These are phyloP conservation scores for Solanum microdontum DNA, from an alignment of 257 asterid species.

Conservation along the genomic window DNA sequence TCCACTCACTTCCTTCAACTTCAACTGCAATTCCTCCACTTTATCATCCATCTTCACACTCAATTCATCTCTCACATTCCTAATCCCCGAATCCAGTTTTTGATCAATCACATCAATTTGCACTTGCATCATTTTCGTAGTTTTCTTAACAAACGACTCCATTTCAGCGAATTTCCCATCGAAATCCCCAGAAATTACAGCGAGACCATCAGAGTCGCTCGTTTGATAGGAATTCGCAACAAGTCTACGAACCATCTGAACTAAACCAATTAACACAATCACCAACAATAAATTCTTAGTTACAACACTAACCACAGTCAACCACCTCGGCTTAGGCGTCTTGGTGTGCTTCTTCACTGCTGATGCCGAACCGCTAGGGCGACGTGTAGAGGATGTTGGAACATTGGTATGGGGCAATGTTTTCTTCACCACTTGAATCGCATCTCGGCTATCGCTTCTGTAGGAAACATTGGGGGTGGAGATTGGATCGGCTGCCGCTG, in stretches of 20 bases:
- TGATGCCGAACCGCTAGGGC: conserved; percentile 23
- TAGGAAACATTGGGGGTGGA: conserved; percentile 10
- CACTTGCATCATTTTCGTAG: conserved; percentile 64
- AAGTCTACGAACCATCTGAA: conserved; percentile 44
- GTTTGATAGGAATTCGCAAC: conserved; percentile 15
- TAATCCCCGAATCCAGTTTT: conserved; percentile 37
- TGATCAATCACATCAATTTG: conserved; percentile 63
- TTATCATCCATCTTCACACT: conserved; percentile 34
- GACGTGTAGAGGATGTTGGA: conserved; percentile 13
- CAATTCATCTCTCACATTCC: conserved; percentile 39
- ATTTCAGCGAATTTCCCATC: conserved; percentile 49
- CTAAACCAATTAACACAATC: conserved; percentile 33
- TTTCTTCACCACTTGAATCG: conserved; percentile 17
- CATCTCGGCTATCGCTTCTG: conserved; percentile 10
- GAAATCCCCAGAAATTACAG: conserved; percentile 38
- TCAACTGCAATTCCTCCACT: conserved; percentile 30
- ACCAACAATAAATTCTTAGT: conserved; percentile 46
- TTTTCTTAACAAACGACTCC: conserved; percentile 42
- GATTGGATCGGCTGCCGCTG: conserved; percentile 14
- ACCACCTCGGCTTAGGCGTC: conserved; percentile 54
- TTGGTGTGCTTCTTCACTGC: conserved; percentile 7
- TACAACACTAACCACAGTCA: conserved; percentile 43
- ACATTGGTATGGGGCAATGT: conserved; percentile 13
- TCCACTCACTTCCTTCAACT: conserved; percentile 50
- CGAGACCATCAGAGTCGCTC: conserved; percentile 13